Evolutionary conservation across 352 stramenopile species (phyloP), one percentile per base, ranked within the genome.

Genomic region (Globisporangium abappressorium): DNA sequence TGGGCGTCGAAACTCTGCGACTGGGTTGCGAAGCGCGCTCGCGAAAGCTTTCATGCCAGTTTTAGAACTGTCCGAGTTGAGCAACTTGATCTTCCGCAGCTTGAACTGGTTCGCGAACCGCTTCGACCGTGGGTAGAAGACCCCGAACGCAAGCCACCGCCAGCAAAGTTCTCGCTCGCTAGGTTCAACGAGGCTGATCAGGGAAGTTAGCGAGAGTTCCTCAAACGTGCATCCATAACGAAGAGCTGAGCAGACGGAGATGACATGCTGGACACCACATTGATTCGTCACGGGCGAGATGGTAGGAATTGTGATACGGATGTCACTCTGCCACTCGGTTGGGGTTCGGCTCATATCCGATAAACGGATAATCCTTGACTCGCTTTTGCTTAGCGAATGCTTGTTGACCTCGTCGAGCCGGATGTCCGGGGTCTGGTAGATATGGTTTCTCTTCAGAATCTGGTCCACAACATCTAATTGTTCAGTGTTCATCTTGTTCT

Each of bases 71-170:
- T 49, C 62, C 3, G 9, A 33, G 18, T 20, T 22, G 9, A n/a
- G 3, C 4, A 64, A 22, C 3, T 54, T 33, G 62, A 66, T 49
- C 43, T 15, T 58, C 9, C 47, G 34, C 5, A 66, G 20, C 26
- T 28, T 30, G 11, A n/a, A 46, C 3, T 15, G 11, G 20, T 22
- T 26, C 2, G 14, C 14, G 34, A 66, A 60, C 4, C 30, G 47
- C 15, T 51, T 33, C 2, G 62, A 60, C 5, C 47, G 62, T 5
- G 20, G 62, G 33, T 67, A 67, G 62, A 67, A 67, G 53, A 67
- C 18, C 9, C 49, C 33, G 20, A 67, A 67, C 3, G 49, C 49
- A 24, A 67, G 49, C 49, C 62, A 67, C 5, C 49, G n/a, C 62
- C 41, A 49, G 41, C 41, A 49, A 5, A 49, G 14, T 8, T n/a